Conservation (phyloP, 306 rosid species). For the Lathyrus aphaca region DNA sequence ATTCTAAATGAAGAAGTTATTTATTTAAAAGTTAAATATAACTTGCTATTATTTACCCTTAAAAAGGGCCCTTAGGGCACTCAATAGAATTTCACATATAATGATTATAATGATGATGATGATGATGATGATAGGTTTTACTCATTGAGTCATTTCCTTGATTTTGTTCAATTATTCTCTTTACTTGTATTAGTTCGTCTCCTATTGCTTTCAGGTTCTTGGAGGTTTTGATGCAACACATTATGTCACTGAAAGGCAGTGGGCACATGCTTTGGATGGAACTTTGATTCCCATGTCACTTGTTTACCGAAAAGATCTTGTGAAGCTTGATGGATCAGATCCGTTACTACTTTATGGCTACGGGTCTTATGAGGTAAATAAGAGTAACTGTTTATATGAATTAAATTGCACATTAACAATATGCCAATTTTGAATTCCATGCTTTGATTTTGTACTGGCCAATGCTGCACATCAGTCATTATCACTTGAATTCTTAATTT, state of each 20-base stretch:
- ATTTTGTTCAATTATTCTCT: constrained; percentile 30
- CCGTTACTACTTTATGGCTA: constrained; percentile 93
- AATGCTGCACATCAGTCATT: constrained; percentile 29
- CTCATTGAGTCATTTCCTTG: constrained; percentile 18
- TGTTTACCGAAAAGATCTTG: constrained; percentile 76
- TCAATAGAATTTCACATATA: too few species aligned
- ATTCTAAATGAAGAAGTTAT: too few species aligned
- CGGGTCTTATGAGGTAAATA: constrained; percentile 92
- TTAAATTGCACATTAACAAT: constrained; percentile 25
- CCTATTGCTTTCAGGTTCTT: constrained; percentile 62
- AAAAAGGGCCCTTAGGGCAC: too few species aligned
- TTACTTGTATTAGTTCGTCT: constrained; percentile 19
- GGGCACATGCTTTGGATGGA: constrained; percentile 83
- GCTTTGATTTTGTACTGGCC: constrained; percentile 27
- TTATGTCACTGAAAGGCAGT: constrained; percentile 83
- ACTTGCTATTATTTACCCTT: too few species aligned
- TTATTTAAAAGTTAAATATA: too few species aligned
- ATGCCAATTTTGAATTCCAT: constrained; percentile 30
- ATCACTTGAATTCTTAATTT: constrained; percentile 21
- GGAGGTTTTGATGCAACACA: constrained; percentile 83
- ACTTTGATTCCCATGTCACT: constrained; percentile 83
- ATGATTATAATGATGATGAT: background rate
- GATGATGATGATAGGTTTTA: constrained; percentile 5
- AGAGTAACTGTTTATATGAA: constrained; percentile 2
- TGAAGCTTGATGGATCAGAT: constrained; percentile 88